phyloP scores from a whole-genome alignment of 495 filamentous ascomycete genomes.

The Penicilliopsis zonata region DNA sequence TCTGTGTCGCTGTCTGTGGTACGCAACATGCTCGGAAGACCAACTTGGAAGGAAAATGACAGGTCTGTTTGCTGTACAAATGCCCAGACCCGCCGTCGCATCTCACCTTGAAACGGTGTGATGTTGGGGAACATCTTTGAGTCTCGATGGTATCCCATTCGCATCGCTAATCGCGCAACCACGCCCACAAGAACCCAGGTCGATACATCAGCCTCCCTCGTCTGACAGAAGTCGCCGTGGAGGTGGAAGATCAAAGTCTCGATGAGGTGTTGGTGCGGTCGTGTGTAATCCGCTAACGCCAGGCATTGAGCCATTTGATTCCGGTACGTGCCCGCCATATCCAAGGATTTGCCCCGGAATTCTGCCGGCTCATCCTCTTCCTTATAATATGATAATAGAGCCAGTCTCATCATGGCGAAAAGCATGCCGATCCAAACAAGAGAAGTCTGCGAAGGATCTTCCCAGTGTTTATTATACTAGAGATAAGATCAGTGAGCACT shows the following conservation, averaged over 20 bases:
- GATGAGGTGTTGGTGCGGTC: slow-evolving; percentile 73
- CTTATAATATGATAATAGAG: slow-evolving; percentile 81
- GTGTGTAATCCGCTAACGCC: slow-evolving; percentile 78
- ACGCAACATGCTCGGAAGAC: slow-evolving; percentile 82
- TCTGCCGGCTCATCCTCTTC: slow-evolving; percentile 89
- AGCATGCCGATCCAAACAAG: slow-evolving; percentile 85
- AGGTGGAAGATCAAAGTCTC: slow-evolving; percentile 81
- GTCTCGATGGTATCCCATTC: slow-evolving; percentile 94
- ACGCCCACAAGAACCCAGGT: slow-evolving; percentile 74
- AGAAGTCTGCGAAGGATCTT: slow-evolving; percentile 64
- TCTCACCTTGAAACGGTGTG: slow-evolving; percentile 79
- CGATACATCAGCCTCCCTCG: slow-evolving; percentile 67
- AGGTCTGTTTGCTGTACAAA: slow-evolving; percentile 73
- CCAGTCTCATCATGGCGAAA: slow-evolving; percentile 78
- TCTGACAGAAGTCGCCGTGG: slow-evolving; percentile 66
- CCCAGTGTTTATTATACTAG: slow-evolving; percentile 79
- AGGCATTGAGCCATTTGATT: slow-evolving; percentile 78
- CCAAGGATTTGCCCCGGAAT: slow-evolving; percentile 54
- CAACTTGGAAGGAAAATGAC: slow-evolving; percentile 82
- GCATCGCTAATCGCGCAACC: slow-evolving; percentile 74
- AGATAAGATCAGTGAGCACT: too few relatives aligned
- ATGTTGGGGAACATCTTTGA: slow-evolving; percentile 73
- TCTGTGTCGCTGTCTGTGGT: slow-evolving; percentile 73
- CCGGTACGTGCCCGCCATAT: slow-evolving; percentile 71
- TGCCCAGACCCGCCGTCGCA: slow-evolving; percentile 81